A percentile compares a stretch with the other conserved stretches of the same genome.
These are phyloP conservation scores for Cyclotella choctawhatcheeana DNA, from an alignment of 108 stramenopile species.

Conservation along the genomic window DNA sequence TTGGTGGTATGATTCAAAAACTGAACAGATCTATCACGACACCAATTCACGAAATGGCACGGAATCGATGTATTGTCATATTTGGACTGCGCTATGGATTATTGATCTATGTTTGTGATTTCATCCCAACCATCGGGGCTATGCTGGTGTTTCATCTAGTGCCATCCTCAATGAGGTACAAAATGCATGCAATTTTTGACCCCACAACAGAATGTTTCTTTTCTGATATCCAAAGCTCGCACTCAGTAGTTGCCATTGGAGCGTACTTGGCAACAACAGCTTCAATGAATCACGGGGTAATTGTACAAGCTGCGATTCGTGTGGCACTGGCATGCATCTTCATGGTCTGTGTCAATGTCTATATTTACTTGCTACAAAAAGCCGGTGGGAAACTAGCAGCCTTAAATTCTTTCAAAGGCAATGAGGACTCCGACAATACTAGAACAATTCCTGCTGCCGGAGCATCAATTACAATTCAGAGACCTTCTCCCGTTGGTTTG, in stretches of 20 bases:
- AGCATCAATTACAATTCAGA: conserved; percentile 3
- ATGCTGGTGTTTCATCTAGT: conserved; percentile 24
- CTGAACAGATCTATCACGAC: not conserved
- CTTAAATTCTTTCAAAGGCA: conserved; percentile 8
- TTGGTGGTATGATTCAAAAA: conserved; percentile 36
- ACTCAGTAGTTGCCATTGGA: not conserved
- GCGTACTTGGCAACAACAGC: conserved; percentile 1
- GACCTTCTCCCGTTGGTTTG: conserved; percentile 30
- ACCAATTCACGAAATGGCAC: conserved; percentile 15
- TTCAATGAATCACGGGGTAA: not conserved
- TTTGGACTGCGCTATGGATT: conserved; percentile 55
- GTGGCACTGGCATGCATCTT: not conserved
- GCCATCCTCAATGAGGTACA: not conserved
- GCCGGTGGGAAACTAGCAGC: conserved; percentile 28
- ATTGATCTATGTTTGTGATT: conserved; percentile 20
- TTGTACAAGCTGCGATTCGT: conserved; percentile 9
- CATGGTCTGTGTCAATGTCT: conserved; percentile 19
- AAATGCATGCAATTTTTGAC: not conserved
- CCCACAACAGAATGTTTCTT: conserved; percentile 43
- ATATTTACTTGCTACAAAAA: conserved; percentile 8
- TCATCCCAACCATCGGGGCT: conserved; percentile 24
- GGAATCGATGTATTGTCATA: conserved; percentile 33
- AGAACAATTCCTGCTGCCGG: conserved; percentile 1
- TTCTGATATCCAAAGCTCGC: not conserved
- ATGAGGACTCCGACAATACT: not conserved